These are phyloP conservation scores for Xylaria sp. DNA, from an alignment of 2,329 filamentous ascomycete genomes.

Conservation along the genomic window DNA sequence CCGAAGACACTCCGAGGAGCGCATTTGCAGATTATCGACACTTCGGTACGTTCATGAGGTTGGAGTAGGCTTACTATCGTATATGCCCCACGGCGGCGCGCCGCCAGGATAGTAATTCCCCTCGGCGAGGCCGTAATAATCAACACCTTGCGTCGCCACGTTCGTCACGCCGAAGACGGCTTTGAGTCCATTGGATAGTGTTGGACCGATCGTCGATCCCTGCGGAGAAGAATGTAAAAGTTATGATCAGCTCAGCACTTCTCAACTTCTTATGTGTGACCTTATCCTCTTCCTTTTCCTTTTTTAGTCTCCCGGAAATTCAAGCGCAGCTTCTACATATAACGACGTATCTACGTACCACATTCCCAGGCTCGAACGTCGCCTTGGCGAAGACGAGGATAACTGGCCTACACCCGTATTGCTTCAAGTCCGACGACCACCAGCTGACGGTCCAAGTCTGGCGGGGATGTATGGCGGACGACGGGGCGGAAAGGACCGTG, in stretches of 20 bases:
- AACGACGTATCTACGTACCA: conserved; percentile 33
- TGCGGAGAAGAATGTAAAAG: not conserved
- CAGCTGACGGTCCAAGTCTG: conserved; percentile 37
- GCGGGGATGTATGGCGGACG: conserved; percentile 21
- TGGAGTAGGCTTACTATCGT: conserved; percentile 32
- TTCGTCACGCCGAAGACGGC: conserved; percentile 36
- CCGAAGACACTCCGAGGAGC: too few species aligned
- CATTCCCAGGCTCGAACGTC: conserved; percentile 39
- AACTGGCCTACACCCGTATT: conserved; percentile 37
- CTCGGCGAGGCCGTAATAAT: conserved; percentile 38
- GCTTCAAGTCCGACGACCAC: conserved; percentile 35
- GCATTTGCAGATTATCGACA: too few species aligned
- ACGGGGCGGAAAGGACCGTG: conserved; percentile 15
- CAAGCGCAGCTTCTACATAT: too few species aligned
- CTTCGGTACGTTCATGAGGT: too few species aligned
- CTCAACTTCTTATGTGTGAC: too few species aligned
- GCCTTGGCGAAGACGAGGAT: conserved; percentile 41
- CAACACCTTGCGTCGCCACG: conserved; percentile 39
- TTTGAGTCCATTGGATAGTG: conserved; percentile 37
- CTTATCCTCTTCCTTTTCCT: too few species aligned
- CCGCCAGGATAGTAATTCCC: conserved; percentile 41
- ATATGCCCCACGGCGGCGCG: conserved; percentile 39
- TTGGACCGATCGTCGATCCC: conserved; percentile 37
- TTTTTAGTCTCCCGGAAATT: too few species aligned
- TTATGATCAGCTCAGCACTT: not conserved